Evolutionary conservation across 805 yeast species (phyloP), one percentile per base, ranked within the genome.

Genomic region (Starmera quercuum): DNA sequence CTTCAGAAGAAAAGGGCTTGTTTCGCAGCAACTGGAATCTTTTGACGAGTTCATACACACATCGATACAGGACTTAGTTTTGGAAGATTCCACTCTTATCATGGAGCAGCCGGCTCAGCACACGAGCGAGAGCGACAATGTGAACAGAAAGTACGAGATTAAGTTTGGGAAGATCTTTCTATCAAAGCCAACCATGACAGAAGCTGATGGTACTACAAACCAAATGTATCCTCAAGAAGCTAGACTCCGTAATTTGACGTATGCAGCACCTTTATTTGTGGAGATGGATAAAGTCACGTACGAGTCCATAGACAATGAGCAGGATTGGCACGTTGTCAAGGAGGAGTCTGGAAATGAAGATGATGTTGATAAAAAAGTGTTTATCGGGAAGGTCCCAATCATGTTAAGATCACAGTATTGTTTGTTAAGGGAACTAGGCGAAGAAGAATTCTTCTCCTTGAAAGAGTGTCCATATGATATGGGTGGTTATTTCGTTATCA

Each of bases 131-230:
- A 73, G 76, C 37, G 98, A 92, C 58, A 83, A 86, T 56, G 76
- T 85, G 48, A 87, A 84, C 61, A 81, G 87, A 63, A 76, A 97
- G 45, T 94, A 87, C 53, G 97, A 90, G 61, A 92, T 92, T 56
- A 78, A 88, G n/a, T 92, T 92, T 63, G 99, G 98, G 45, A 94
- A 90, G 59, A 92, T 94, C 51, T 92, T 83, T 61, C 78, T 92
- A 46, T 87, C 97, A 18, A 83, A 88, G 52, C 99, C 99, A 30
- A 86, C 95, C 31, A 95, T 92, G 75, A 94, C 97, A 15, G 99
- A 92, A 66, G 95, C 97, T 13, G 99, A 92, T 64, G 99, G 99
- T 66, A 87, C 95, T n/a, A 90, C 97, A n/a, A 90, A 87, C 53
- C 94, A 95, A 11, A 78, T 92, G 79, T 84, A 84, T 55, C 98